These are phyloP conservation scores for Ascochyta koolunga DNA, from an alignment of 2,329 filamentous ascomycete species.

Conservation along the genomic window DNA sequence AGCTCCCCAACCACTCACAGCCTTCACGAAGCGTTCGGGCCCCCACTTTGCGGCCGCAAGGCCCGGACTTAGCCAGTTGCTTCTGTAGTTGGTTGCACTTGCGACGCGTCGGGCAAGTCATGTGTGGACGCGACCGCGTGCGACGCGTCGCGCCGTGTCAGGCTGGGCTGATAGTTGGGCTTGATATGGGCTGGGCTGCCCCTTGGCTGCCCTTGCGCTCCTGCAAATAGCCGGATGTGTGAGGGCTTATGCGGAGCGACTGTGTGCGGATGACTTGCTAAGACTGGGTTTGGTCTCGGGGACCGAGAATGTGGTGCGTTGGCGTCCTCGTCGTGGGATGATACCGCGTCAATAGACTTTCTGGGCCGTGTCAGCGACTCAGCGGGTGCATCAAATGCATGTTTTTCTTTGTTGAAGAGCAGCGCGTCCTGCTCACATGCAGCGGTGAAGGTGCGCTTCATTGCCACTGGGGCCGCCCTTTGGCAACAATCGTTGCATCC, in stretches of 20 bases:
- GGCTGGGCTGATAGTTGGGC: constrained; percentile 7
- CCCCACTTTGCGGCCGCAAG: constrained; percentile 19
- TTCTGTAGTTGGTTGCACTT: constrained; percentile 8
- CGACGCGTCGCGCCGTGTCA: constrained; percentile 20
- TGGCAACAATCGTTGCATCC: constrained; percentile 1
- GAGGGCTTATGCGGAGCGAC: constrained; percentile 7
- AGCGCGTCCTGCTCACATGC: not conserved
- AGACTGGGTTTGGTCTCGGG: not conserved
- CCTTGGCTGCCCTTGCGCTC: too few relatives aligned
- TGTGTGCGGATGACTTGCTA: constrained; percentile 6
- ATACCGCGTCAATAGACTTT: not conserved
- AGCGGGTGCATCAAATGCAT: constrained; percentile 1
- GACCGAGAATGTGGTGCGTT: not conserved
- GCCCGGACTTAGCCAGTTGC: constrained; percentile 12
- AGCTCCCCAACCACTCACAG: constrained; percentile 12
- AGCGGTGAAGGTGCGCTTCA: not conserved
- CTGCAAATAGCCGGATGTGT: not conserved
- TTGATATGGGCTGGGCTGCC: not conserved
- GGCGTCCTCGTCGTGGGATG: not conserved
- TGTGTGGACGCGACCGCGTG: constrained; percentile 30
- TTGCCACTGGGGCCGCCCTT: constrained; percentile 4
- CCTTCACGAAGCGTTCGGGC: not conserved
- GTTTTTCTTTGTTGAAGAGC: constrained; percentile 1
- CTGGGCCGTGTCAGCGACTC: constrained; percentile 4
- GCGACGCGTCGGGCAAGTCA: constrained; percentile 26